Conservation (phyloP, 2,329 filamentous ascomycete genomes). For the Nannizzia gypsea region DNA sequence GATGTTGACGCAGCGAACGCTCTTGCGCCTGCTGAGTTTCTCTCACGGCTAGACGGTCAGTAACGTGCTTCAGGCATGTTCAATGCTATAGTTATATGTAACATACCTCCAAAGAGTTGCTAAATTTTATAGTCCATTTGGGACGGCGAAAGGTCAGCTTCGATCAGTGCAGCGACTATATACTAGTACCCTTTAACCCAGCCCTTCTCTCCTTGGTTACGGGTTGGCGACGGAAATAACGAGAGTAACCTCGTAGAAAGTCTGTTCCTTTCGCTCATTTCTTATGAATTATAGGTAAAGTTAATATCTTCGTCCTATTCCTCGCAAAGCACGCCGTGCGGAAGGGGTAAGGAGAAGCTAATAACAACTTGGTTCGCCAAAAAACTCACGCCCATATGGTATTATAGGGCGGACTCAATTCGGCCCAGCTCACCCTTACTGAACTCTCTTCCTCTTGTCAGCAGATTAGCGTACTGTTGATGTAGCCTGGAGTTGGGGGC, state of each 20-base stretch:
- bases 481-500: slow-evolving; percentile 1
- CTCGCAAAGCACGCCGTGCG: not conserved
- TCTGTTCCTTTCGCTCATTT: not conserved
- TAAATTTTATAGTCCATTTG: no score
- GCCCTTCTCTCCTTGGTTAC: not conserved
- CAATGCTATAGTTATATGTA: no score
- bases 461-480: not conserved
- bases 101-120: no score
- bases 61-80: no score
- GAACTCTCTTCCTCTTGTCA: not conserved
- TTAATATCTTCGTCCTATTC: not conserved
- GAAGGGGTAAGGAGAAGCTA: not conserved
- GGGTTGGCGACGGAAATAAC: not conserved
- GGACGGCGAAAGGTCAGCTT: not conserved
- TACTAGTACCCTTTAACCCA: not conserved
- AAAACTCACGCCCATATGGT: not conserved
- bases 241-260: not conserved
- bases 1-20: not conserved
- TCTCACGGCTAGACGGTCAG: not conserved
- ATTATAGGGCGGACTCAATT: not conserved
- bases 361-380: not conserved
- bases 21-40: not conserved
- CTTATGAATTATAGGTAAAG: not conserved
- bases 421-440: not conserved
- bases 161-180: not conserved